Base-by-base conservation (phyloP, 2,329 filamentous ascomycete genomes). In the Trichophyton verrucosum region DNA sequence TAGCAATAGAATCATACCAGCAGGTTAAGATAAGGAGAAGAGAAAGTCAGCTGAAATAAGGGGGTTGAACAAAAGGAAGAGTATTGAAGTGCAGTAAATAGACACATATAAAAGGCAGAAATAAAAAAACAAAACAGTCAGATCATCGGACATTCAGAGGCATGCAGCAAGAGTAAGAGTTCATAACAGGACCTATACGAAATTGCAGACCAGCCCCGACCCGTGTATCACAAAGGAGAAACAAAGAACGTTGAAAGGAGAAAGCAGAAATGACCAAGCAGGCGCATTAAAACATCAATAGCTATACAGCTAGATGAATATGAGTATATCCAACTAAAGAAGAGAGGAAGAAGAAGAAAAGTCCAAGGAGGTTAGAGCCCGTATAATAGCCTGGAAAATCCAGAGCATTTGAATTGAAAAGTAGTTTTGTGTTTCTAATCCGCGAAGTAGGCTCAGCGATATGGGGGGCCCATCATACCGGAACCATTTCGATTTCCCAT, bases 401-500 rank as follows among this genome's bases (percentile, higher is more conserved):
- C 55, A 40, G 15, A 30, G 27, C 15, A 53, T 30, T 53, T 57
- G 51, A 55, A 20, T 15, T 57, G 38, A 42, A 30, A 57, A 24
- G n/a, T 20, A 30, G 51, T 5, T 9, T 30, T 15, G 22, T 15
- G n/a, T n/a, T 55, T 38, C 55, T 57, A 57, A 20, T 40, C 27
- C 6, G 8, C 5, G 33, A n/a, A 15, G 17, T 33, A 30, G 13
- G 3, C 40, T 63, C 64, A 66, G 58, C 64, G 64, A 49, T 65
- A 66, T 33, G 59, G 64, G 24, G 64, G 64, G n/a, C 64, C 64
- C 64, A 66, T 66, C 63, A 66, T 66, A 42, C 62, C 64, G 9
- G 58, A 49, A 11, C 55, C 58, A 46, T 58, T 59, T 22, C 64
- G 60, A 22, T 51, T 44, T 15, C 40, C 58, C 33, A 62, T 53